These are phyloP conservation scores for Maudiozyma serrabonitensis DNA, from an alignment of 805 yeast species.

Conservation along the genomic window DNA sequence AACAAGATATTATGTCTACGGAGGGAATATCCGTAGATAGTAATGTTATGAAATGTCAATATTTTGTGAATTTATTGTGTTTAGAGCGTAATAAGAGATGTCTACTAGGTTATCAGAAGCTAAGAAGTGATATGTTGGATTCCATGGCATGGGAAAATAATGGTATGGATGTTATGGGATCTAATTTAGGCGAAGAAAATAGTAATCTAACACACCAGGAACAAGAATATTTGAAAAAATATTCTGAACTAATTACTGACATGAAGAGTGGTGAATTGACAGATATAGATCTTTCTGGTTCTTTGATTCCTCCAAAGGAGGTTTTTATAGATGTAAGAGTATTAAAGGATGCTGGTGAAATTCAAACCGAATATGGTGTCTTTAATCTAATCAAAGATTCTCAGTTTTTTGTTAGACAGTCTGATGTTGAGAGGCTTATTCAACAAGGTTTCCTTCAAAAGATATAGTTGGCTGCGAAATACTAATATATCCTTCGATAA, in stretches of 20 bases:
- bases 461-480: constrained; percentile 28
- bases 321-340: constrained; percentile 92
- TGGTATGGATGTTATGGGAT: constrained; percentile 25
- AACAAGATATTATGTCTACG: constrained; percentile 2
- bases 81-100: constrained; percentile 88
- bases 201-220: constrained; percentile 66
- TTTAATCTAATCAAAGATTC: constrained; percentile 88
- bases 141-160: constrained; percentile 63
- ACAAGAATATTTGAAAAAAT: constrained; percentile 63
- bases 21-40: constrained; percentile 17
- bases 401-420: constrained; percentile 86
- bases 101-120: constrained; percentile 69
- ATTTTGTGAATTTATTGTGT: constrained; percentile 49
- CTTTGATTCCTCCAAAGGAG: constrained; percentile 83
- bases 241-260: constrained; percentile 60
- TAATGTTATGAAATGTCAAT: constrained; percentile 49
- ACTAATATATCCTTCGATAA: no score
- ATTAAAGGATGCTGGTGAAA: constrained; percentile 89
- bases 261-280: constrained; percentile 65
- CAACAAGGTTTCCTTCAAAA: constrained; percentile 90
- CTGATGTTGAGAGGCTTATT: constrained; percentile 87
- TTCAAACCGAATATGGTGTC: constrained; percentile 94
- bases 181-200: constrained; percentile 31
- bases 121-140: constrained; percentile 58
- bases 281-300: constrained; percentile 80